These are phyloP conservation scores for Colletotrichum costaricense DNA, from an alignment of 2,329 filamentous ascomycete species.

Conservation along the genomic window DNA sequence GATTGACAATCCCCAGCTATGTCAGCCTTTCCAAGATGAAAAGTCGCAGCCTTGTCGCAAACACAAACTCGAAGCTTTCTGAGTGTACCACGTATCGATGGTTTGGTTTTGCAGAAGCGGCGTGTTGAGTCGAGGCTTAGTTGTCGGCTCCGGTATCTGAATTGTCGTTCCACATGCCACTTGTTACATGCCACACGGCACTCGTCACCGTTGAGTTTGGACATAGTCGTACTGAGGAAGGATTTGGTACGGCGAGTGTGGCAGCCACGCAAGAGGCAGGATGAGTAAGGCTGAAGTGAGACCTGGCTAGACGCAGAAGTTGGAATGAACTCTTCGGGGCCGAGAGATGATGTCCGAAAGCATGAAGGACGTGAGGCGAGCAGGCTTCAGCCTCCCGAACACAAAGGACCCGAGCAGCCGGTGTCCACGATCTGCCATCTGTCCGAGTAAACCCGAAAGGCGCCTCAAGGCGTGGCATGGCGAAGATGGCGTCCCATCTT, in stretches of 20 bases:
- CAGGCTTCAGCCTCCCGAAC: not conserved
- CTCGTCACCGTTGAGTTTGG: not conserved
- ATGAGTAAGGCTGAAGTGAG: slow-evolving; percentile 25
- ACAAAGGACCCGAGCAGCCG: not conserved
- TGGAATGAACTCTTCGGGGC: slow-evolving; percentile 18
- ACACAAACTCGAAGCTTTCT: not conserved
- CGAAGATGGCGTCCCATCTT: not conserved
- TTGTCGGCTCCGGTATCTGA: not conserved
- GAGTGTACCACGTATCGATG: not conserved
- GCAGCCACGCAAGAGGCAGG: slow-evolving; percentile 19
- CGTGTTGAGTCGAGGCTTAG: not conserved
- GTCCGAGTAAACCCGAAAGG: not conserved
- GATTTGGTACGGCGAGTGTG: slow-evolving; percentile 11
- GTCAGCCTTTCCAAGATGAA: not conserved
- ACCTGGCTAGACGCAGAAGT: slow-evolving; percentile 1
- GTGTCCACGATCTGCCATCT: slow-evolving; percentile 6
- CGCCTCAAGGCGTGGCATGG: not conserved
- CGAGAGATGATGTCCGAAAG: not conserved
- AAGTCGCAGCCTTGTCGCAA: not conserved
- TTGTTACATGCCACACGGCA: not conserved
- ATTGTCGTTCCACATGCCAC: not conserved
- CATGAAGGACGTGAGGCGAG: not conserved
- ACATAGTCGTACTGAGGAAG: not conserved
- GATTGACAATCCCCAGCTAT: not conserved
- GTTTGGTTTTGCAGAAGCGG: not conserved